phyloP scores from a whole-genome alignment of 73 alveolate species.

The Paramecium biaurelia region DNA sequence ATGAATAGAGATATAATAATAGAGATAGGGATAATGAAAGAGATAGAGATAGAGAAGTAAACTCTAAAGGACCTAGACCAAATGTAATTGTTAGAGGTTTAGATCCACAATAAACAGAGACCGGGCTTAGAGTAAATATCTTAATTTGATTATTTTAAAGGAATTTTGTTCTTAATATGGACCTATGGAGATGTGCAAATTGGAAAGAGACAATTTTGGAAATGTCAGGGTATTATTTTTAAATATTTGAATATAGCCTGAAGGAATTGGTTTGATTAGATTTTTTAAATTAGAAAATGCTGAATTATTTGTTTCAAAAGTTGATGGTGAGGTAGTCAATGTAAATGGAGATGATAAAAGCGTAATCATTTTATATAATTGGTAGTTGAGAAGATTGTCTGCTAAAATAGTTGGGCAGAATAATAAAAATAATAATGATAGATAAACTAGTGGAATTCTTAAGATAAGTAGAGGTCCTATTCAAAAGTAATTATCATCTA shows the following conservation, averaged over 20 bases:
- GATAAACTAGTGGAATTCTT: background rate
- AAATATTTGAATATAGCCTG: background rate
- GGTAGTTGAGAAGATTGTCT: background rate
- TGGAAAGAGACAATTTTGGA: slow-evolving; percentile 41
- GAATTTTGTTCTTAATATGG: background rate
- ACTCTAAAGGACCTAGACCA: background rate
- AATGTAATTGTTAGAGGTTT: slow-evolving; percentile 16
- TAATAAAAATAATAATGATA: background rate
- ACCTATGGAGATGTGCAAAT: slow-evolving; percentile 13
- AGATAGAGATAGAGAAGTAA: background rate
- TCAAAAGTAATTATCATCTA: background rate
- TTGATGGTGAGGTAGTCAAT: background rate
- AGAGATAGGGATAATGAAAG: background rate
- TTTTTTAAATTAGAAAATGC: background rate
- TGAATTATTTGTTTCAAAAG: background rate
- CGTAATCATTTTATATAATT: background rate
- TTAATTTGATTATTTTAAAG: background rate
- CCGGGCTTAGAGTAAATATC: background rate
- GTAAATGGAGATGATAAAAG: background rate
- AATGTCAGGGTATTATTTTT: background rate
- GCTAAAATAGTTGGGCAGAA: slow-evolving; percentile 1
- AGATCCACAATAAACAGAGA: background rate
- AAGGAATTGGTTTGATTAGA: slow-evolving; percentile 25
- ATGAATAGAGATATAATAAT: background rate
- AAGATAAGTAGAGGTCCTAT: slow-evolving; percentile 14